phyloP scores from a whole-genome alignment of 2,329 filamentous ascomycete genomes.

The Claviceps africana region DNA sequence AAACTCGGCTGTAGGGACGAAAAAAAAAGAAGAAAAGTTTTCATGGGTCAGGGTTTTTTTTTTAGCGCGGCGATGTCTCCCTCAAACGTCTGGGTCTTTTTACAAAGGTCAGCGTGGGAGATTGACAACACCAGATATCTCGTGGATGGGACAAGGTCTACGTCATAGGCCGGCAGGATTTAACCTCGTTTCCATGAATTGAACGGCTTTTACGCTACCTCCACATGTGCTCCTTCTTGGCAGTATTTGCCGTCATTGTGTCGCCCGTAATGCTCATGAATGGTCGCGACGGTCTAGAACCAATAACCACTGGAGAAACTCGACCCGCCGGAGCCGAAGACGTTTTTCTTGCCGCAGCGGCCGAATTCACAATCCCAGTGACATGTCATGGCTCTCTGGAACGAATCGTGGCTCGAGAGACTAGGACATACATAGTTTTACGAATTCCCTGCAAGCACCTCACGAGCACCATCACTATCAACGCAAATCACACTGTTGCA shows the following conservation, averaged over 20 bases:
- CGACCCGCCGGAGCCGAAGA: too few relatives aligned
- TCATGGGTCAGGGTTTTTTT: constrained; percentile 15
- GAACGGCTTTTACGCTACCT: constrained; percentile 16
- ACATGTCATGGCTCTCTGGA: not conserved
- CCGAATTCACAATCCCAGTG: not conserved
- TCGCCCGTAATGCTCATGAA: not conserved
- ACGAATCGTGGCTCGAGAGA: too few relatives aligned
- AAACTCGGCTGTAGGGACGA: not conserved
- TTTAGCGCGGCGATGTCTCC: constrained; percentile 17
- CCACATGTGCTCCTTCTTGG: not conserved
- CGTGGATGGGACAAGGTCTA: constrained; percentile 17
- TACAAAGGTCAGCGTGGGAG: constrained; percentile 13
- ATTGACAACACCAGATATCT: constrained; percentile 13
- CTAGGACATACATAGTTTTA: not conserved
- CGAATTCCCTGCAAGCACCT: not conserved
- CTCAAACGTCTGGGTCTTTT: constrained; percentile 9
- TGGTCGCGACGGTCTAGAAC: not conserved
- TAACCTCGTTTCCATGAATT: constrained; percentile 16
- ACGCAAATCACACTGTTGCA: not conserved
- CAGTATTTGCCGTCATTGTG: not conserved
- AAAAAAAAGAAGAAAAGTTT: constrained; percentile 12
- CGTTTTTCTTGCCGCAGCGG: not conserved
- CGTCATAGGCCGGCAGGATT: constrained; percentile 14
- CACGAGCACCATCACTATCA: not conserved
- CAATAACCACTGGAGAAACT: not conserved